Conservation (phyloP, 129 eudicot species). For the Scalesia atractyloides region DNA sequence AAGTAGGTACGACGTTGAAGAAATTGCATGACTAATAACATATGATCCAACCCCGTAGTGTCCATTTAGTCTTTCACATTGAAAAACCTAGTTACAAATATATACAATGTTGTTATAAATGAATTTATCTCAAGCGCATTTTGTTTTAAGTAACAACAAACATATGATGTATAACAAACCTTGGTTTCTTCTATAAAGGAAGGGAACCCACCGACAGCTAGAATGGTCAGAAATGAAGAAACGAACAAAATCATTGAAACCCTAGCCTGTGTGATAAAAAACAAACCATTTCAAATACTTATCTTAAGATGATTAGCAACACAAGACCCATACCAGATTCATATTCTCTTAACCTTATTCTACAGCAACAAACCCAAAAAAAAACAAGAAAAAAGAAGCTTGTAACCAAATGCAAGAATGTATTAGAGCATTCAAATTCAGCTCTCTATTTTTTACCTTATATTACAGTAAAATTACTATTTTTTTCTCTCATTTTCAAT, state of each 20-base stretch:
- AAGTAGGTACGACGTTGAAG: constrained; percentile 55
- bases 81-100: constrained; percentile 42
- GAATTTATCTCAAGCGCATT: too few relatives aligned
- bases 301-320: not conserved
- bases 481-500: too few relatives aligned
- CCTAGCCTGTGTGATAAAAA: constrained; percentile 53
- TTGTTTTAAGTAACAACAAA: not conserved
- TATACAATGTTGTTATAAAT: not conserved
- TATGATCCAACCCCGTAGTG: constrained; percentile 61
- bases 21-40: constrained; percentile 54
- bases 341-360: too few relatives aligned
- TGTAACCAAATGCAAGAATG: too few relatives aligned
- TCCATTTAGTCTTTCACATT: constrained; percentile 62
- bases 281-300: not conserved
- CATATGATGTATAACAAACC: constrained; percentile 34
- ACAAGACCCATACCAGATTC: too few relatives aligned
- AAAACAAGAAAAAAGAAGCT: too few relatives aligned
- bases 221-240: constrained; percentile 60
- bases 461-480: too few relatives aligned
- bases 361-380: too few relatives aligned
- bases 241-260: constrained; percentile 65
- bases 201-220: constrained; percentile 87
- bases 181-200: constrained; percentile 87
- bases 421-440: too few relatives aligned
- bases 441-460: too few relatives aligned